Evolutionary conservation across 139 green algal genomes (phyloP).

Genomic region (Chlamydomonas incerta): DNA sequence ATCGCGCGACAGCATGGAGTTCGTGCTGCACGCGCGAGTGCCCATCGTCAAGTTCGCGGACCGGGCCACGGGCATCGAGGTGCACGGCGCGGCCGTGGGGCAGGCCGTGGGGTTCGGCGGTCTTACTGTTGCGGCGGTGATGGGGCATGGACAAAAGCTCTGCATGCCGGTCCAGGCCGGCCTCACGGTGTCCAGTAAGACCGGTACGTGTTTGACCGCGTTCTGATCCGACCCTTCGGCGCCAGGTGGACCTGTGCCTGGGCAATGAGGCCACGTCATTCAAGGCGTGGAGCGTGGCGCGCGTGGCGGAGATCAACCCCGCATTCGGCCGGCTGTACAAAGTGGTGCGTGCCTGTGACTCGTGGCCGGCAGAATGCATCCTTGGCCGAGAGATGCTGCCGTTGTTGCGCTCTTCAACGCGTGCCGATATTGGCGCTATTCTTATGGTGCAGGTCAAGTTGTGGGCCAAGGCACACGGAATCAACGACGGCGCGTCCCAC

Average conservation of each 20-base stretch:
- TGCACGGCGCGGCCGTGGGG: no score
- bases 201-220: no score
- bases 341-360: constrained; percentile 13
- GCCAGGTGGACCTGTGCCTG: constrained; percentile 65
- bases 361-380: not conserved
- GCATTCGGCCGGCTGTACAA: constrained; percentile 45
- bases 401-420: no score
- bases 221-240: no score
- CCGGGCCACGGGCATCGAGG: not conserved
- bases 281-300: constrained; percentile 59
- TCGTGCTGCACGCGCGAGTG: constrained; percentile 71
- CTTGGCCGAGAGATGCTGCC: not conserved
- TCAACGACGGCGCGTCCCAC: constrained; percentile 78
- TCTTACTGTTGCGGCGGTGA: no score
- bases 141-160: not conserved
- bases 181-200: constrained; percentile 60
- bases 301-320: constrained; percentile 45
- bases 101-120: no score
- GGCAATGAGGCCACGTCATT: constrained; percentile 48
- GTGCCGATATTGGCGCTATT: no score
- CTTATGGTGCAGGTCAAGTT: constrained; percentile 83
- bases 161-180: not conserved
- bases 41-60: constrained; percentile 80
- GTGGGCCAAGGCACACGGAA: constrained; percentile 75
- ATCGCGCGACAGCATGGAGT: constrained; percentile 11